Evolutionary conservation across 176 grass and related monocot species (phyloP), one percentile per base, ranked within the genome.

Genomic region (Zea luxurians): DNA sequence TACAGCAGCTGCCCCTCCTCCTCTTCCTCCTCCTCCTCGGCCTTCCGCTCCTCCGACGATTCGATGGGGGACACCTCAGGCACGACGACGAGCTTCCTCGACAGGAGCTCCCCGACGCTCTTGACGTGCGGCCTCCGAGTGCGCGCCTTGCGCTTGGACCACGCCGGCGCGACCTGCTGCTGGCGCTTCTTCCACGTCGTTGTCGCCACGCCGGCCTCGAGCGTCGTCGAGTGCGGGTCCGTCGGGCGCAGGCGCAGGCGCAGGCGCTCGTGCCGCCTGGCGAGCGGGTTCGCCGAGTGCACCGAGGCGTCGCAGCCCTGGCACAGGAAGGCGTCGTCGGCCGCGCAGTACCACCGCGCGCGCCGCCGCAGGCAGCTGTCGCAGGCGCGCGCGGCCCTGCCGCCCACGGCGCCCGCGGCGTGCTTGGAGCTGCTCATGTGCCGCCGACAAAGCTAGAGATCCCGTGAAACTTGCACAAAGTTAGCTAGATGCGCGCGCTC

Each of bases 301-400:
- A 98, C 95, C 8, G 91, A 92, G 37, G 87, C 75, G 83, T 98
- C 95, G 63, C 95, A 98, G 2, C 48, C 71, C 87, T 90, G 95
- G 80, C 95, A 98, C 16, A 98, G 83, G 83, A 98, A 98, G 1
- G 91, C 95, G 57, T 94, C 89, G 73, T 98, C 92, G 0, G 95
- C 92, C 7, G 83, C 92, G 80, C 96, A 98, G 57, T 92, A 98
- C 96, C 96, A 98, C 65, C 91, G 90, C 78, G 92, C 96, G 4
- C 96, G 89, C 43, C 87, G 83, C 12, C 89, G 71, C 40, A 91
- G 66, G 85, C 95, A 98, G 3, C 87, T 82, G 58, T 98, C 89
- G 66, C 95, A 98, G 4, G 91, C 87, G 13, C 96, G 87, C 36
- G 89, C 88, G 1, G 80, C 83, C 89, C 92, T 92, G 36, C 95